Evolutionary conservation across 495 filamentous ascomycete species (phyloP), one percentile per base, ranked within the genome.

Genomic region (Xylaria palmicola): DNA sequence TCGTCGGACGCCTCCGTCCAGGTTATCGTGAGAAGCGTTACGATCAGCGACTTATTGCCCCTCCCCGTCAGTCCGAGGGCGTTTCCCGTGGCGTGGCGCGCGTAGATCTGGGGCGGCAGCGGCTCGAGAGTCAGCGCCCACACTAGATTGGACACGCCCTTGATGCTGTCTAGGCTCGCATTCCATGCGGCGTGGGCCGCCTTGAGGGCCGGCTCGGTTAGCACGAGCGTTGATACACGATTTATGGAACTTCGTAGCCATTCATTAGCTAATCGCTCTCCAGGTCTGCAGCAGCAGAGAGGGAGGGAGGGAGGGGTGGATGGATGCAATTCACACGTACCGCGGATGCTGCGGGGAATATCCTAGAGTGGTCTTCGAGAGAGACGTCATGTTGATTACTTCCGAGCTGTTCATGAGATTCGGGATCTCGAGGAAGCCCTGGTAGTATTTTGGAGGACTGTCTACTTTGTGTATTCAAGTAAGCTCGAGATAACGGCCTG

Each of bases 91-190:
- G 77, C 71, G 20, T 73, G 71, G 8, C 67, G 65, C 20, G 61
- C 67, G 9, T 76, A 74, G 29, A 85, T 68, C 1, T 66, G 75
- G 49, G 83, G 79, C 43, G 79, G 74, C 30, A 78, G 63, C 2
- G 77, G 56, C 0, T 77, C 76, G 0, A 78, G 68, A 8, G 71
- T 51, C 1, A 75, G 50, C 6, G 67, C 70, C 29, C 62, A 67
- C 9, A 56, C 41, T 1, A 67, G 30, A 15, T 43, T 44, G 9
- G 27, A 22, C 6, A 66, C 26, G 22, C 24, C 20, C 3, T 39
- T 8, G n/a, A 66, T 40, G 3, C 17, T 27, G 1, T 15, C 19
- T 3, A 63, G 15, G 41, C 60, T 59, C 24, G 62, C 41, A 1
- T 68, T 64, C 54, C 67, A 72, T 4, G 59, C 41, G 1, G 52